Percentiles rank a stretch among this genome's conserved stretches.
Conservation (phyloP, 1,284 basidiomycete genomes). For the Vanrija pseudolonga region DNA sequence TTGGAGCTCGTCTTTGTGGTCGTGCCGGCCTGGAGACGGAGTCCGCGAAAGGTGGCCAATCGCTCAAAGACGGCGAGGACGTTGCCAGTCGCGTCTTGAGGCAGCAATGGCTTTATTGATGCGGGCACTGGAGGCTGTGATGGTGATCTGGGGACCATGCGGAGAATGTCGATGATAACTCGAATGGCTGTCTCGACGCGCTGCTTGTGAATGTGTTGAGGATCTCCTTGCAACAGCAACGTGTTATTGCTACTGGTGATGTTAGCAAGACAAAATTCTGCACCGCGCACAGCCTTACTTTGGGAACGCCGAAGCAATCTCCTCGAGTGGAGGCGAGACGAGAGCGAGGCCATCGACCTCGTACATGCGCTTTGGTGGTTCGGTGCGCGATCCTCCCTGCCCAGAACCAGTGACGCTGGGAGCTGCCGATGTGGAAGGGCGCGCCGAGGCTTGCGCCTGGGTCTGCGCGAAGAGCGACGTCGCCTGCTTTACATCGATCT, state of each 20-base stretch:
- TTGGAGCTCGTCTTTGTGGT: conserved; percentile 43
- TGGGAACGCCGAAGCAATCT: conserved; percentile 19
- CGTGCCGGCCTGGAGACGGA: conserved; percentile 40
- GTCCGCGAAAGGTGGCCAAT: conserved; percentile 34
- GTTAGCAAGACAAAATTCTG: conserved; percentile 7
- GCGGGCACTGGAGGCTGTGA: conserved; percentile 20
- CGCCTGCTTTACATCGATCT: not conserved
- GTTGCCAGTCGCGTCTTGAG: conserved; percentile 27
- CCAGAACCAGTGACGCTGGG: conserved; percentile 19
- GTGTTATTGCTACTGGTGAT: conserved; percentile 25
- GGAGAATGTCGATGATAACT: conserved; percentile 43
- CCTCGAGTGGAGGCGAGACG: conserved; percentile 24
- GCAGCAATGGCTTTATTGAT: conserved; percentile 21
- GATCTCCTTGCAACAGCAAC: conserved; percentile 43
- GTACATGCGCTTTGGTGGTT: conserved; percentile 37
- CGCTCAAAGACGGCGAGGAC: conserved; percentile 35
- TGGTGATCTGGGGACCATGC: conserved; percentile 30
- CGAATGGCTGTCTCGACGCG: conserved; percentile 47
- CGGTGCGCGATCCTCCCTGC: conserved; percentile 35
- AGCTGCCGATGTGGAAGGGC: conserved; percentile 4
- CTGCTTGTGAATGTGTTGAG: conserved; percentile 41
- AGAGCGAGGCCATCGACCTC: conserved; percentile 32
- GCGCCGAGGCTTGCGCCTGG: too few species aligned
- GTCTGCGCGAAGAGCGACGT: too few species aligned
- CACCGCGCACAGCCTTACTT: conserved; percentile 13